Evolutionary conservation across 768 basidiomycete species (phyloP), one percentile per base, ranked within the genome.

Genomic region (Amanita molliuscula): DNA sequence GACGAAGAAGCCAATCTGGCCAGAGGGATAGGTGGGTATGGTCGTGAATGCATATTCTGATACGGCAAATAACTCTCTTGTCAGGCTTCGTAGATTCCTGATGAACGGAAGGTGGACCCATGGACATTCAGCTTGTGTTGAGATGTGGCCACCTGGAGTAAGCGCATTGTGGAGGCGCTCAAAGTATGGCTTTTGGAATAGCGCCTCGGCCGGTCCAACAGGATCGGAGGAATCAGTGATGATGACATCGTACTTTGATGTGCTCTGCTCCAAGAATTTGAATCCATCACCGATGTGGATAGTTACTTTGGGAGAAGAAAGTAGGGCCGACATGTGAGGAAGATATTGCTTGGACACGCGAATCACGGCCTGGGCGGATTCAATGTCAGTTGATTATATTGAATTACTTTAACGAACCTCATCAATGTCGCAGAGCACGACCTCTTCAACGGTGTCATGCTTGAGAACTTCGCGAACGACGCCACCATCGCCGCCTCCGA

Each of bases 171-270:
- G 81, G 51, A 99, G 77, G 31, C 98, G 82, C 65, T 90, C 78
- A 75, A 97, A 99, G 79, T 96, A 99, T 1, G 93, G 88, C 65
- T 93, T 88, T 69, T 98, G 79, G 78, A 99, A 98, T 55, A 98
- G 85, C 20, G 87, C 78, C 40, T 82, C 85, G 40, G 95, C 95
- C 37, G 95, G 95, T 37, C 95, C 95, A 49, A 97, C 91, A 34
- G 95, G 95, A 67, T 98, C 95, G 18, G 93, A 96, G 16, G 94
- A 97, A 66, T 99, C 95, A 54, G 95, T 99, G 70, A 99, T 88
- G 72, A 99, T 98, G 53, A 88, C 90, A 62, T 99, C 95, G 80
- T 95, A 96, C 45, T 81, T 81, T 44, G 80, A 72, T 58, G 84
- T 78, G 68, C 95, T 85, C 45, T 91, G 86, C 10, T 82, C 81